phyloP scores from a whole-genome alignment of 2,329 filamentous ascomycete genomes.

The Fusarium sp. region DNA sequence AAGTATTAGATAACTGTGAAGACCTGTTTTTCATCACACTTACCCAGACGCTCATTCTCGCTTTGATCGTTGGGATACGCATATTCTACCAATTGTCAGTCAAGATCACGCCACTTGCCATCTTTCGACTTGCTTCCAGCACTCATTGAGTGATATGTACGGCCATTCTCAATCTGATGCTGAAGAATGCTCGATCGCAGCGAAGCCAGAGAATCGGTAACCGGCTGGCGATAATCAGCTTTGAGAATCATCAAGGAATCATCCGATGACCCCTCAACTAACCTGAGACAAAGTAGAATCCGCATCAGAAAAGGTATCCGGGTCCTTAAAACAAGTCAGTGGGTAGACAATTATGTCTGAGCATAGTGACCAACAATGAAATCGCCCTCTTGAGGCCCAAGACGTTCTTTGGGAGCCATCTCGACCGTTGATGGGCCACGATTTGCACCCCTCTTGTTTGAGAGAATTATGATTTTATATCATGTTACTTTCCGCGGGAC shows the following conservation, averaged over 20 bases:
- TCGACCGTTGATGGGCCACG: rapidly evolving
- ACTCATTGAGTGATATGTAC: neutral
- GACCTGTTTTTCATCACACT: neutral
- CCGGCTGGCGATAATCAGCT: neutral
- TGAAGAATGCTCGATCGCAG: neutral
- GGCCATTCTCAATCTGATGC: neutral
- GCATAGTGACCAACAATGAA: neutral
- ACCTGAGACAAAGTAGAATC: neutral
- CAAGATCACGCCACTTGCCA: neutral
- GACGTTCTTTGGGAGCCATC: neutral
- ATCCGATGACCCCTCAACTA: neutral
- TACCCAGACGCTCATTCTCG: neutral
- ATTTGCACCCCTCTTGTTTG: neutral
- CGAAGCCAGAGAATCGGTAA: neutral
- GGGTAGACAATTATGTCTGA: too few relatives aligned
- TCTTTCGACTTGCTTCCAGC: neutral
- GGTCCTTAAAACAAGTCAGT: too few relatives aligned
- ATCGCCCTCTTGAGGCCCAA: neutral
- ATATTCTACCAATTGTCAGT: neutral
- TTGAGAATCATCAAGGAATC: too few relatives aligned
- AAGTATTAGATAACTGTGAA: neutral
- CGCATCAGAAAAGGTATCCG: neutral
- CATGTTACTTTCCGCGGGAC: neutral
- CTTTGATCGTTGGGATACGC: neutral
- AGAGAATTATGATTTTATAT: neutral